Base-by-base conservation (phyloP, 345 rosid genomes). In the Salix brachista region DNA sequence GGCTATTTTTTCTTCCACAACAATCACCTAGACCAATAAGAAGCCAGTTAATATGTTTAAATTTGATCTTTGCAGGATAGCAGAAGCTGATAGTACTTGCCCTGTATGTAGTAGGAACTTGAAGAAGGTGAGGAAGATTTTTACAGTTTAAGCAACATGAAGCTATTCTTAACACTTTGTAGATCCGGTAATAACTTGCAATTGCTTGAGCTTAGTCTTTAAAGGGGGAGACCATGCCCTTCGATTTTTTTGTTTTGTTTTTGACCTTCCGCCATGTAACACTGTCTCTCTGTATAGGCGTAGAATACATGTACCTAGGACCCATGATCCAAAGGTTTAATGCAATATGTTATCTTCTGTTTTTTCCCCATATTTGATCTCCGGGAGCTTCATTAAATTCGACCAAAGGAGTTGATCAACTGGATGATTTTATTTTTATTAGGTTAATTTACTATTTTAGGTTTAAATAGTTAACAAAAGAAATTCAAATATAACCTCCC, bases 91-190 rank as follows among this genome's bases (percentile, higher is more conserved):
- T 23, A 87, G 89, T 56, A 77, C 76, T 58, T 90, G 92, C 75
- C 92, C 94, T 10, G 58, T 84, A 52, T 90, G 92, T 78, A 82
- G 83, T 1, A 81, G 86, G 76, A 81, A 72, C 68, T 86, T 86
- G 75, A 90, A 86, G 88, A 90, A 90, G 77, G 94, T 89, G 65
- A 67, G 90, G 71, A 89, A 77, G 80, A 87, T 90, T 39, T 89
- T 89, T 46, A 91, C 91, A 1, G 96, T 91, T 52, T 90, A 74
- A 81, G 72, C 37, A 19, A 58, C 16, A 41, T 1, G 8, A 21
- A 6, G 30, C 21, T 39, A 4, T 73, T 21, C 12, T 34, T 23
- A 28, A 56, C 71, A 62, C 34, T 3, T 23, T 9, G 76, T 32
- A 74, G 23, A 36, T 21, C 48, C 54, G 21, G 70, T 32, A 75